phyloP scores from a whole-genome alignment of 2,329 filamentous ascomycete species.

The Microcera coccophila region DNA sequence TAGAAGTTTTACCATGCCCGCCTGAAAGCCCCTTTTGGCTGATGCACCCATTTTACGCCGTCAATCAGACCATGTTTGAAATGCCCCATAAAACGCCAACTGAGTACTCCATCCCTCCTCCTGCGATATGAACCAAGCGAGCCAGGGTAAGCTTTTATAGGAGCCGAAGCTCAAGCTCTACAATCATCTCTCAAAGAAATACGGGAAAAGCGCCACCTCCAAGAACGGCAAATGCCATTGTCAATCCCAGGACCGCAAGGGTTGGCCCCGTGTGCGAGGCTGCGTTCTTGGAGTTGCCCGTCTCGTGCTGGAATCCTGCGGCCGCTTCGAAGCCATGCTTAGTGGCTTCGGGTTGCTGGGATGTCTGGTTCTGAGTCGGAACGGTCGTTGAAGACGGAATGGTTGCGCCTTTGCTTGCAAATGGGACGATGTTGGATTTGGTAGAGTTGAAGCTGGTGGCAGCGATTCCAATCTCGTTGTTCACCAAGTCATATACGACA shows the following conservation, averaged over 20 bases:
- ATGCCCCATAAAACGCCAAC: slow-evolving; percentile 3
- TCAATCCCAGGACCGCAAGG: slow-evolving; percentile 15
- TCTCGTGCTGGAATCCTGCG: slow-evolving; percentile 30
- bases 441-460: slow-evolving; percentile 54
- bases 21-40: background rate
- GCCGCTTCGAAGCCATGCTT: slow-evolving; percentile 25
- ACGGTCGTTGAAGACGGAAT: slow-evolving; percentile 50
- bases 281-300: slow-evolving; percentile 10
- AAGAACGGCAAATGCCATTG: slow-evolving; percentile 22
- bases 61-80: slow-evolving; percentile 9
- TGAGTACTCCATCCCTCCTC: background rate
- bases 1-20: no score
- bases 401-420: slow-evolving; percentile 44
- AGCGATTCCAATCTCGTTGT: slow-evolving; percentile 54
- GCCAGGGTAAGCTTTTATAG: no score
- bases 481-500: slow-evolving; percentile 56
- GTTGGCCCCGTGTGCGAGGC: slow-evolving; percentile 14
- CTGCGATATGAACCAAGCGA: no score
- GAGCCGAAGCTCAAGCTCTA: no score
- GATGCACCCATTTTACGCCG: background rate
- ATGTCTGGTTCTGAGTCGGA: slow-evolving; percentile 36
- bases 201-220: slow-evolving; percentile 16
- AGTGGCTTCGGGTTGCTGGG: slow-evolving; percentile 13
- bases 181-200: background rate
- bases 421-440: slow-evolving; percentile 46